A percentile compares a stretch with the other conserved stretches of the same genome.
These are phyloP conservation scores for Pythium folliculosum DNA, from an alignment of 352 stramenopile species.

Conservation along the genomic window DNA sequence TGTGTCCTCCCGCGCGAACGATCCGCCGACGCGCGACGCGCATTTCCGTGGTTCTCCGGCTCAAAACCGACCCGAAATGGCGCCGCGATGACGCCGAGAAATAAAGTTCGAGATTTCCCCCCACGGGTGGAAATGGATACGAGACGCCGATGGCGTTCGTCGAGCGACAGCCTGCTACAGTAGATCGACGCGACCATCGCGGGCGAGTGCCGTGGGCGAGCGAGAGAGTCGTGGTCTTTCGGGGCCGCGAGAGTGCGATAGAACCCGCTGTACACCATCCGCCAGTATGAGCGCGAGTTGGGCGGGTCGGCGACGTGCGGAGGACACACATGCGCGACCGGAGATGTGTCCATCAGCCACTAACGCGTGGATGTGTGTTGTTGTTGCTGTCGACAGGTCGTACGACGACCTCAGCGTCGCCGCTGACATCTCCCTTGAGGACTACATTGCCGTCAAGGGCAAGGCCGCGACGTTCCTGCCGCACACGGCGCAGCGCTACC, in stretches of 20 bases:
- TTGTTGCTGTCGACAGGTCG: conserved; percentile 68
- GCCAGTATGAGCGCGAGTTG: no score
- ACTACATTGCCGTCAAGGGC: conserved; percentile 99
- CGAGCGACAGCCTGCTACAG: no score
- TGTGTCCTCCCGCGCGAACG: conserved; percentile 8
- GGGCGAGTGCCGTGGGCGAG: no score
- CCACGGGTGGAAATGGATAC: not conserved
- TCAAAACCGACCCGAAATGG: conserved; percentile 22
- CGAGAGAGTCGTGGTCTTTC: no score
- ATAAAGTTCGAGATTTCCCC: not conserved
- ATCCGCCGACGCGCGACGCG: conserved; percentile 6
- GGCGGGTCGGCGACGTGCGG: not conserved
- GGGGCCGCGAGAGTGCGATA: no score
- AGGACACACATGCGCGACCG: not conserved
- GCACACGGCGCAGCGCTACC: conserved; percentile 99
- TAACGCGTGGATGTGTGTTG: conserved; percentile 7
- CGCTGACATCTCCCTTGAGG: conserved; percentile 97
- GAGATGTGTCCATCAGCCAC: not conserved
- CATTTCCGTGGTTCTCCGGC: not conserved
- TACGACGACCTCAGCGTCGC: conserved; percentile 99
- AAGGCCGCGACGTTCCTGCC: conserved; percentile 98
- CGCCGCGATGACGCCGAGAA: conserved; percentile 1
- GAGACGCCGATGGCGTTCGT: not conserved
- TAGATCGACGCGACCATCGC: no score
- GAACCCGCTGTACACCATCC: no score